Base-by-base conservation (phyloP, 2,329 filamentous ascomycete species). In the Pyrenophora graminea region DNA sequence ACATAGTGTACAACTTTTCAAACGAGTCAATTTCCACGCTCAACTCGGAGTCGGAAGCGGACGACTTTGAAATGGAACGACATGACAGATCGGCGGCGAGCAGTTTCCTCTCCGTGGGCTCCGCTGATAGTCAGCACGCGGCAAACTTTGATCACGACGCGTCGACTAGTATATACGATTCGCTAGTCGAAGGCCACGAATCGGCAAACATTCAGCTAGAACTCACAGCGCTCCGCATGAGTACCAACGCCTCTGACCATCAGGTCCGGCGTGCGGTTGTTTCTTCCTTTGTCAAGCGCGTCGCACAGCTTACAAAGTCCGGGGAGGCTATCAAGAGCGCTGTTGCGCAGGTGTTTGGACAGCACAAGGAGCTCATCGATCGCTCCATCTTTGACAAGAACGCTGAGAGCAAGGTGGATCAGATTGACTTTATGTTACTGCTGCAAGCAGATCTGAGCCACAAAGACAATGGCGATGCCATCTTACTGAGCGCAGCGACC, bases 131-230 rank as follows among this genome's bases (percentile, higher is more conserved):
- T 51, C 67, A 70, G 54, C 71, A 75, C 43, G 77, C 81, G 18
- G 80, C 82, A 51, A 80, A 85, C 51, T 97, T 97, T 81, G 90
- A 96, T 70, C 82, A 87, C 55, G 93, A 97, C 67, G 93, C 93
- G 21, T 89, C 93, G 3, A 81, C 86, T 58, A 93, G 90, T 54
- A 83, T 97, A n/a, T 82, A 92, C 55, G 92, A 97, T 66, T 89
- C 91, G 19, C 80, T 97, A 36, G 87, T 88, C 44, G 83, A 85
- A 53, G 88, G 86, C 18, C 79, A 85, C 42, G 83, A 84, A 12
- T 84, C 85, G 9, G 90, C 95, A 69, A 94, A 96, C 58, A 92
- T 96, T 66, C 91, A 93, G 70, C 83, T 97, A 30, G 94, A 99
- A 71, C 89, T 99, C 56, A 96, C 92, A 79, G 90, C 91, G 39